Base-by-base conservation (phyloP, 169 alveolate genomes). In the Plasmodium gallinaceum region DNA sequence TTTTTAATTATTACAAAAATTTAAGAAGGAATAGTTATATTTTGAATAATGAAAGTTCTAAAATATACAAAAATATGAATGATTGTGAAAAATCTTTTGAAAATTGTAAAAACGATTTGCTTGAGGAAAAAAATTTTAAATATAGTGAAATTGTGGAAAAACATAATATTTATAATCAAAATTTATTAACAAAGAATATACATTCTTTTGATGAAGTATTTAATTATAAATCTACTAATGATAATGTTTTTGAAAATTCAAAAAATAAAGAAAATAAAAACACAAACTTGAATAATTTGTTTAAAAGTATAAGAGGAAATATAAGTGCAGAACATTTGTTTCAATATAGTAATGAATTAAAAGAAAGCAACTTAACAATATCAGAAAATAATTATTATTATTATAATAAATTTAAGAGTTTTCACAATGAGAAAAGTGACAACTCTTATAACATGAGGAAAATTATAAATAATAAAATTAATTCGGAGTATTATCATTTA, bases 381-480 rank as follows among this genome's bases (percentile, higher is more conserved):
- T 69, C 61, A 62, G 18, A 61, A 8, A 22, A 80, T 61, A 70
- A 80, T 16, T 66, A 80, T 54, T 80, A 80, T 45, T 80, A 80
- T 68, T 80, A 80, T 45, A 80, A 80, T 61, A 80, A 80, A 68
- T 80, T 80, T 80, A 80, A 80, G 66, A 80, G 58, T 52, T 80
- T 80, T 68, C 32, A 69, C 46, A 52, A 80, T 70, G 83, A 64
- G 39, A 37, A 37, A 54, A 54, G 46, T 45, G 39, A 52, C 54
- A 80, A 48, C 32, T 16, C 32, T 20, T 24, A 37, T 26, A 80
- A 58, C 32, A 61, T 66, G 22, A 46, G 87, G 18, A 74, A 86
- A 71, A 24, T 58, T 5, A 86, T 86, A 86, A 69, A 46, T 43
- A 86, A 86, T 43, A 86, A 52, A 51, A 86, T 86, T 32, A 86